Base-by-base conservation (phyloP, 306 rosid genomes). In the Argentina anserina region DNA sequence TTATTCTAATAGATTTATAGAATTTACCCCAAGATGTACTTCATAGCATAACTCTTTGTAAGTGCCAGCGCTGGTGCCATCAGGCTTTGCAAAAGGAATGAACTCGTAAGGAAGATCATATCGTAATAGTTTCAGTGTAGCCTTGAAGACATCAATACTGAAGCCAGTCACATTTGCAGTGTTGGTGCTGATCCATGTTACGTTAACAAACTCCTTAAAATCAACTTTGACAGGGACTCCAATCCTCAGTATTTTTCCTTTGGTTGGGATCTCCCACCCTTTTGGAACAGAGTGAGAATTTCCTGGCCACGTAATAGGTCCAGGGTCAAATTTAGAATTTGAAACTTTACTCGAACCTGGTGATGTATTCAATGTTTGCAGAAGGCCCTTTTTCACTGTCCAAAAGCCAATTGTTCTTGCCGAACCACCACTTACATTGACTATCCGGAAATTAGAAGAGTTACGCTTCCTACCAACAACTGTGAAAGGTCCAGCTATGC, bases 391-490 rank as follows among this genome's bases (percentile, higher is more conserved):
- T 25, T 72, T 3, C 1, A 79, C 59, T 0, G 81, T 62, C 96
- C 96, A 90, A 75, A 74, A 82, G 34, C 86, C 92, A 7, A 90
- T 42, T 9, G 21, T 23, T 31, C 64, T 85, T 55, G 56, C 85
- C 1, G 80, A 81, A 8, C 73, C 36, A 3, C 85, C 81, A 55
- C 67, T 46, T 46, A 90, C 81, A 60, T 86, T 90, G 20, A 71
- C 74, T 23, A 83, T 76, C 67, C 64, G 55, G 12, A 72, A 69
- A 36, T 11, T 46, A 3, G 60, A 28, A 13, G 79, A 31, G 40
- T 67, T 60, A 0, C 76, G 11, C 42, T 72, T 61, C 20, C 84
- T 60, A 1, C 64, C 64, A 1, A 42, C 66, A 5, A 79, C n/a
- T 13, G 66, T 33, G 41, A 76, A 72, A 0, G 76, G 28, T 9